A percentile compares a stretch with the other conserved stretches of the same genome.
phyloP scores from a whole-genome alignment of 23 red algal species.

The Gracilariopsis chorda region DNA sequence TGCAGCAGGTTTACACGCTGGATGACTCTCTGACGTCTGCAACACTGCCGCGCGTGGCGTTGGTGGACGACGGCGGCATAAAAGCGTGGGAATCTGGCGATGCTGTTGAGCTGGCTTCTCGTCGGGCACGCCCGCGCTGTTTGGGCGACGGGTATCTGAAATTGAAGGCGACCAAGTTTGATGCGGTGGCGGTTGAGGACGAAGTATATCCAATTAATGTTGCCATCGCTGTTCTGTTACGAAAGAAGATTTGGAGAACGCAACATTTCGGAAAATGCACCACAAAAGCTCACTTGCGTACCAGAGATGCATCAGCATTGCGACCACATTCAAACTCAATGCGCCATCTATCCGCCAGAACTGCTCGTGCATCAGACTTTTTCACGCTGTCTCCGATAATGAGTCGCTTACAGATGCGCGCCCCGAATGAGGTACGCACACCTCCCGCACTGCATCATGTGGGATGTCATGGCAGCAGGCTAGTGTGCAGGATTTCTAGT shows the following conservation, averaged over 20 bases:
- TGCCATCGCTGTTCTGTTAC: no score
- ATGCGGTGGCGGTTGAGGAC: not conserved
- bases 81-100: conserved; percentile 6
- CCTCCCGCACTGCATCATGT: not conserved
- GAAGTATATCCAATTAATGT: no score
- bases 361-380: not conserved
- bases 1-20: not conserved
- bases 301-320: not conserved
- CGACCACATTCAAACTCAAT: conserved; percentile 20
- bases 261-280: no score
- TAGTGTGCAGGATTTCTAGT: not conserved
- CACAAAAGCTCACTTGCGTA: no score
- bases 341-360: not conserved
- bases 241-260: no score
- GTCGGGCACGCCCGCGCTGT: not conserved
- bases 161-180: conserved; percentile 12
- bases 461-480: conserved; percentile 1
- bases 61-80: conserved; percentile 23
- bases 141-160: conserved; percentile 10
- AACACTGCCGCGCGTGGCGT: not conserved
- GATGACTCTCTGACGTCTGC: not conserved
- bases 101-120: not conserved
- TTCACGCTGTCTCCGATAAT: conserved; percentile 17
- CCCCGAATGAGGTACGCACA: not conserved
- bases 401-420: conserved; percentile 13